These are phyloP conservation scores for Calonectria ilicicola DNA, from an alignment of 2,329 filamentous ascomycete genomes.

Conservation along the genomic window DNA sequence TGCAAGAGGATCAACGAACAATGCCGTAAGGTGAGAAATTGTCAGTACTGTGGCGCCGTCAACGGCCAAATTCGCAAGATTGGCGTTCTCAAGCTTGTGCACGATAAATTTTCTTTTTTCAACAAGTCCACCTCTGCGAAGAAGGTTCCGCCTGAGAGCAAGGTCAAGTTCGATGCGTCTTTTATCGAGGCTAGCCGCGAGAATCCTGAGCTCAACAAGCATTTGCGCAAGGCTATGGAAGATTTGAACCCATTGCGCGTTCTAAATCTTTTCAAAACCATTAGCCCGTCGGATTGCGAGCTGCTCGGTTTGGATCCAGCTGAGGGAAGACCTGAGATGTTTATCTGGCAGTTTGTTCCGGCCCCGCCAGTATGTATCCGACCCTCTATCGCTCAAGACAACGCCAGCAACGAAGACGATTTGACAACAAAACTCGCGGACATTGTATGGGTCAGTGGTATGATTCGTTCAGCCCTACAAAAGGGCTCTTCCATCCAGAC, in stretches of 20 bases:
- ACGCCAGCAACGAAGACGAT: constrained; percentile 94
- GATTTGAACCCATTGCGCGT: constrained; percentile 92
- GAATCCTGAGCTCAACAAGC: constrained; percentile 88
- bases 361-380: constrained; percentile 94
- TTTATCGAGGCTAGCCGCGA: constrained; percentile 83
- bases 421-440: constrained; percentile 97
- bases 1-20: constrained; percentile 90
- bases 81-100: constrained; percentile 90
- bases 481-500: constrained; percentile 88
- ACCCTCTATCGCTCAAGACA: constrained; percentile 93
- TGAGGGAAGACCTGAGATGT: constrained; percentile 93
- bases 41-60: constrained; percentile 82
- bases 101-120: constrained; percentile 91
- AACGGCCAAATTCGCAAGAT: constrained; percentile 95
- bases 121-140: constrained; percentile 89
- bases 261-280: constrained; percentile 90
- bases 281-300: constrained; percentile 88
- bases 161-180: constrained; percentile 86
- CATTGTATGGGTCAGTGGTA: constrained; percentile 91
- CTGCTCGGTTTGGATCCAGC: constrained; percentile 88
- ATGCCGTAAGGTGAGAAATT: constrained; percentile 87
- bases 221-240: constrained; percentile 91
- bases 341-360: constrained; percentile 96
- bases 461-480: constrained; percentile 84
- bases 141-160: constrained; percentile 85